Conservation (phyloP, 768 basidiomycete species). For the Amanita subjunquillea region DNA sequence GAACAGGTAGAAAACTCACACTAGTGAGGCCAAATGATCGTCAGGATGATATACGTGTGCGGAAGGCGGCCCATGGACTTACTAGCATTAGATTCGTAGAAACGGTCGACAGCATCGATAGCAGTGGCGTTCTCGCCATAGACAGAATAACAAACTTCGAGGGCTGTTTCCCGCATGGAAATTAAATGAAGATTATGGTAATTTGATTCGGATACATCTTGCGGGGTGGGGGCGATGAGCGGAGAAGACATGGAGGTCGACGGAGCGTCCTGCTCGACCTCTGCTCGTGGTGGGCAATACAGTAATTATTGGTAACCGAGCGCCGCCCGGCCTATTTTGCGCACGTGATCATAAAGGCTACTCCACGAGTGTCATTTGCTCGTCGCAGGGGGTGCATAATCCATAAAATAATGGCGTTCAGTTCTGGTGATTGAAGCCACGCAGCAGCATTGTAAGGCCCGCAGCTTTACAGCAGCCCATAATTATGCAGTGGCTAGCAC, state of each 20-base stretch:
- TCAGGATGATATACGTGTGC: slow-evolving; percentile 8
- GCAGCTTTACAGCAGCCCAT: too few species aligned
- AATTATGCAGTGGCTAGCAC: background rate
- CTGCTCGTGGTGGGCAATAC: background rate
- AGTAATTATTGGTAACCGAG: background rate
- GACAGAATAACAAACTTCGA: slow-evolving; percentile 63
- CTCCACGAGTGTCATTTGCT: background rate
- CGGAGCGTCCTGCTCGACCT: slow-evolving; percentile 1
- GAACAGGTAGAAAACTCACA: slow-evolving; percentile 23
- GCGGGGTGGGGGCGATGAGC: background rate
- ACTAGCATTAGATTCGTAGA: slow-evolving; percentile 69
- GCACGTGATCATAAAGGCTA: background rate
- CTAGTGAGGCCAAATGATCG: slow-evolving; percentile 14
- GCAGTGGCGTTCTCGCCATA: slow-evolving; percentile 48
- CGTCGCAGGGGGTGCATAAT: background rate
- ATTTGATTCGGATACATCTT: slow-evolving; percentile 5
- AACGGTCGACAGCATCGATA: slow-evolving; percentile 42
- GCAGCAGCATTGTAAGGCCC: background rate
- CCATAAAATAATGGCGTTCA: too few species aligned
- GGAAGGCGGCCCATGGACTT: slow-evolving; percentile 17
- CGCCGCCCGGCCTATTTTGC: background rate
- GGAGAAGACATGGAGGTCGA: slow-evolving; percentile 1
- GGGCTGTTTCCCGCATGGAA: slow-evolving; percentile 44
- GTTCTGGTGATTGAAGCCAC: background rate
- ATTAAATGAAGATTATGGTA: slow-evolving; percentile 25